These are phyloP conservation scores for Boletus barrowsii DNA, from an alignment of 768 basidiomycete species.

Conservation along the genomic window DNA sequence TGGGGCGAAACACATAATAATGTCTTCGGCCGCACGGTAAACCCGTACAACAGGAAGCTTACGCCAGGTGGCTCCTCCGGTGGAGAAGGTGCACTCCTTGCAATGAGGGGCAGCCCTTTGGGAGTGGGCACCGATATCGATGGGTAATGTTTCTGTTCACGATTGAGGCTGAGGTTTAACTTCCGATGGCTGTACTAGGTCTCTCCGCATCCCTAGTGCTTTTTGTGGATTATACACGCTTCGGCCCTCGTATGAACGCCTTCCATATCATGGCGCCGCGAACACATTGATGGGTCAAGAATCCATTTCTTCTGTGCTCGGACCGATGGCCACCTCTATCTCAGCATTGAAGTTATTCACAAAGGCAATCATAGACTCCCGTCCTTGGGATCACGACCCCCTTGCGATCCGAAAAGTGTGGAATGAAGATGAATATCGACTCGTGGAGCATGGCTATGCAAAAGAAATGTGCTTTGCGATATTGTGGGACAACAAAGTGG, in stretches of 20 bases:
- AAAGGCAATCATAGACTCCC: slow-evolving; percentile 30
- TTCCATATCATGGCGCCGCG: slow-evolving; percentile 65
- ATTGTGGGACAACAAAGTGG: slow-evolving; percentile 62
- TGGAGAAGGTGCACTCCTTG: slow-evolving; percentile 81
- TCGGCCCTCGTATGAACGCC: slow-evolving; percentile 65
- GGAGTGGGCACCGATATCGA: slow-evolving; percentile 84
- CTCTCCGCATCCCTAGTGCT: slow-evolving; percentile 67
- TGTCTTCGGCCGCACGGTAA: slow-evolving; percentile 75
- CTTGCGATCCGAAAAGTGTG: slow-evolving; percentile 55
- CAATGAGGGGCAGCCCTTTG: slow-evolving; percentile 41
- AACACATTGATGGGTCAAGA: slow-evolving; percentile 75
- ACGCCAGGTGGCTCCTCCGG: slow-evolving; percentile 84
- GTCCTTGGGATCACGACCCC: slow-evolving; percentile 71
- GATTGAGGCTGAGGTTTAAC: background rate
- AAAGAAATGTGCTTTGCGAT: slow-evolving; percentile 54
- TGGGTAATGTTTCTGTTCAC: slow-evolving; percentile 42
- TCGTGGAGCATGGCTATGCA: slow-evolving; percentile 58
- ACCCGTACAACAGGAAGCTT: slow-evolving; percentile 70
- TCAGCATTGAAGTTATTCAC: slow-evolving; percentile 60
- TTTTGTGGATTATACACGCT: slow-evolving; percentile 74
- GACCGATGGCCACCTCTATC: slow-evolving; percentile 63
- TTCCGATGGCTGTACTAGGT: slow-evolving; percentile 39
- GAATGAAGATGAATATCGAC: slow-evolving; percentile 55
- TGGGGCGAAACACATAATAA: slow-evolving; percentile 80
- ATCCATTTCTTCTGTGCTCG: slow-evolving; percentile 68